Percentiles rank a stretch among this genome's conserved stretches.
These are phyloP conservation scores for Thymus mandschuricus DNA, from an alignment of 257 asterid species.

Conservation along the genomic window DNA sequence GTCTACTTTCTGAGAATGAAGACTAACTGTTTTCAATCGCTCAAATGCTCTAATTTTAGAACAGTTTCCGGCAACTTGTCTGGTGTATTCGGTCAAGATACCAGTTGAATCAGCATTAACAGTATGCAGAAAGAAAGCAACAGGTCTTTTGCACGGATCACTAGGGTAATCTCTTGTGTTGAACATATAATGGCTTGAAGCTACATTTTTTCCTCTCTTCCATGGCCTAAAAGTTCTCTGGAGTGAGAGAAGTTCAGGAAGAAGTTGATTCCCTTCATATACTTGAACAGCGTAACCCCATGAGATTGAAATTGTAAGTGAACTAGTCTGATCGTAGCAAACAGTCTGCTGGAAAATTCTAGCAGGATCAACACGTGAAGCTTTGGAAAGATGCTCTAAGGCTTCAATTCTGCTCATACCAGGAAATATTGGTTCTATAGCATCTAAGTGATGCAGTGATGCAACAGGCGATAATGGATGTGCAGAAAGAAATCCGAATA, in stretches of 20 bases:
- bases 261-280: conserved; percentile 59
- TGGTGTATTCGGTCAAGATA: conserved; percentile 51
- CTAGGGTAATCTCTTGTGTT: conserved; percentile 55
- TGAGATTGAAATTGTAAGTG: conserved; percentile 69
- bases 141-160: conserved; percentile 71
- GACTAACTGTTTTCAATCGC: conserved; percentile 48
- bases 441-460: conserved; percentile 87
- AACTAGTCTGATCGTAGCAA: conserved; percentile 58
- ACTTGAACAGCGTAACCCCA: conserved; percentile 88
- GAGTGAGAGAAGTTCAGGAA: conserved; percentile 60
- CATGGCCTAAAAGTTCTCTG: conserved; percentile 81
- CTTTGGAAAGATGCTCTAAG: conserved; percentile 61
- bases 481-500: conserved; percentile 74
- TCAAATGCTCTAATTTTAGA: conserved; percentile 37
- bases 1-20: conserved; percentile 42
- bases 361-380: conserved; percentile 59
- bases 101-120: conserved; percentile 43
- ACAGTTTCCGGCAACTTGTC: conserved; percentile 43
- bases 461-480: conserved; percentile 72
- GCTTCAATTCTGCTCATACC: conserved; percentile 58
- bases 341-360: conserved; percentile 82
- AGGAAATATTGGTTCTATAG: conserved; percentile 73
- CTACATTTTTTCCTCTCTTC: conserved; percentile 59
- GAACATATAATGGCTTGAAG: conserved; percentile 62
- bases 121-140: conserved; percentile 50